phyloP scores from a whole-genome alignment of 495 filamentous ascomycete genomes.

The Massariosphaeria phaeospora region DNA sequence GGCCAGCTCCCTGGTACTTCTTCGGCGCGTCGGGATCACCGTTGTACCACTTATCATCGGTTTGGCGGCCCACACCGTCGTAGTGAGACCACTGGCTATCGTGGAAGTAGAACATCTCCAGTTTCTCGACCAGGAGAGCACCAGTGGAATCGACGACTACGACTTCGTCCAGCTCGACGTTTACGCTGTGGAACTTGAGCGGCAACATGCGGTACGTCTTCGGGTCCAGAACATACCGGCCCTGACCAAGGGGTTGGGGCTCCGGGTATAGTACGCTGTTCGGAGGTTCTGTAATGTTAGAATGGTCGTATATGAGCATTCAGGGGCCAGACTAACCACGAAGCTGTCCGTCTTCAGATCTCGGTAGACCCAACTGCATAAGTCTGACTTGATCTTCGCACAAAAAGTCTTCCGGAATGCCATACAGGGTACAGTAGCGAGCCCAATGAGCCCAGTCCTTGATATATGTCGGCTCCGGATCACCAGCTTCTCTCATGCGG shows the following conservation, averaged over 20 bases:
- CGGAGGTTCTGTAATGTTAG: background rate
- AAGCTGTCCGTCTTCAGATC: background rate
- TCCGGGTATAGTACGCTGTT: constrained; percentile 11
- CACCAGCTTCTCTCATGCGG: no score
- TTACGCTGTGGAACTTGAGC: background rate
- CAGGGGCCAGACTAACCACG: background rate
- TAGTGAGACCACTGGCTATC: background rate
- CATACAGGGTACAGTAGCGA: constrained; percentile 10
- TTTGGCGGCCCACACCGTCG: background rate
- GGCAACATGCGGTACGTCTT: background rate
- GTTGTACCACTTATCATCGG: background rate
- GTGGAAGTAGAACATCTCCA: background rate
- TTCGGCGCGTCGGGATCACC: background rate
- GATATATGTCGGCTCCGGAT: constrained; percentile 11
- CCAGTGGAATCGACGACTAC: constrained; percentile 9
- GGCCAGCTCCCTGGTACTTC: constrained; percentile 7
- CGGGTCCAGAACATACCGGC: constrained; percentile 11
- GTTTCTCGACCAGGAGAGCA: background rate
- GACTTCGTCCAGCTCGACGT: background rate
- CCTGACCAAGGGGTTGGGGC: background rate
- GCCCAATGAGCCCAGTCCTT: constrained; percentile 13
- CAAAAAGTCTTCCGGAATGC: constrained; percentile 19
- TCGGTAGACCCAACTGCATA: constrained; percentile 7
- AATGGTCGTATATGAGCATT: background rate
- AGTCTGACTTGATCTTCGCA: constrained; percentile 10